Percentiles rank a stretch among this genome's conserved stretches.
These are phyloP conservation scores for Pythium phragmiticola DNA, from an alignment of 352 stramenopile species.

Conservation along the genomic window DNA sequence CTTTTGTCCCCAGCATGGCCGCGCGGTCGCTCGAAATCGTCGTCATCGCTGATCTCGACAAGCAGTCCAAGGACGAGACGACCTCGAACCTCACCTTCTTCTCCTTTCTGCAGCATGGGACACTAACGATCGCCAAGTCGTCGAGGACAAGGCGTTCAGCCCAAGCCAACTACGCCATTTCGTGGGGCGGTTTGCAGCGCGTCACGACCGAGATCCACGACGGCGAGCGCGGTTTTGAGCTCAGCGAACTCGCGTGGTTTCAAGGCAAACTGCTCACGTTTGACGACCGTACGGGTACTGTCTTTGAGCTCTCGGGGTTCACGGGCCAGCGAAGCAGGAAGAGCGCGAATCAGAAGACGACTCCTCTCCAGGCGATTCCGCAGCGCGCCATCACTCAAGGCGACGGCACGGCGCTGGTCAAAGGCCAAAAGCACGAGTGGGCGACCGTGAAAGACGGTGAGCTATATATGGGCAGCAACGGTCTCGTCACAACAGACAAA, in stretches of 20 bases:
- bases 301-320: slow-evolving; percentile 96
- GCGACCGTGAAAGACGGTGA: slow-evolving; percentile 97
- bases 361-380: slow-evolving; percentile 85
- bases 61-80: slow-evolving; percentile 85
- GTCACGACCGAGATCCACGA: slow-evolving; percentile 91
- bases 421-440: slow-evolving; percentile 99
- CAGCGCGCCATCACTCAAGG: slow-evolving; percentile 97
- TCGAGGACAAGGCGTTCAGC: no score
- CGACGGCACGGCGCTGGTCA: slow-evolving; percentile 90
- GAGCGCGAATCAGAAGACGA: slow-evolving; percentile 16
- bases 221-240: slow-evolving; percentile 94
- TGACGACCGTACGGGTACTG: slow-evolving; percentile 97
- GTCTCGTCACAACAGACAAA: slow-evolving; percentile 80
- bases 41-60: slow-evolving; percentile 95
- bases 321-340: slow-evolving; percentile 3
- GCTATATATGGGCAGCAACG: slow-evolving; percentile 96
- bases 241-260: slow-evolving; percentile 92
- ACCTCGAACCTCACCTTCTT: slow-evolving; percentile 90
- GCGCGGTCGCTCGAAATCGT: slow-evolving; percentile 72
- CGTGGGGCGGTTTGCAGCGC: slow-evolving; percentile 63
- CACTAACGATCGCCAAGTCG: slow-evolving; percentile 65
- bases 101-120: slow-evolving; percentile 91
- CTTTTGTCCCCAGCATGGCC: no score
- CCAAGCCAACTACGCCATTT: slow-evolving; percentile 45
- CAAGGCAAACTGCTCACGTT: slow-evolving; percentile 92